A percentile compares a stretch with the other conserved stretches of the same genome.
Conservation (phyloP, 306 rosid genomes). For the Gastrolobium villosum region DNA sequence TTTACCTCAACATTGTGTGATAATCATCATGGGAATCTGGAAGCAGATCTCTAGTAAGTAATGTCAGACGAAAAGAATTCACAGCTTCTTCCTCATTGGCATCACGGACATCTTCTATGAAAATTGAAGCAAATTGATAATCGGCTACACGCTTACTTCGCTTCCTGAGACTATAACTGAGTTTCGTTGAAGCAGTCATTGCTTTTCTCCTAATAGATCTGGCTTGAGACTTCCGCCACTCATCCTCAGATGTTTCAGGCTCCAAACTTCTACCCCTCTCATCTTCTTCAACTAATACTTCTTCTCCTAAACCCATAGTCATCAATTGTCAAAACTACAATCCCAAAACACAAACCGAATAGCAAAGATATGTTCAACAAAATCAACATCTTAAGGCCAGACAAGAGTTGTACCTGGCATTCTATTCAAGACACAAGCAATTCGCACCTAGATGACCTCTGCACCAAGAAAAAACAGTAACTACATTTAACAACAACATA, state of each 20-base stretch:
- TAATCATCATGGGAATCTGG: slow-evolving; percentile 86
- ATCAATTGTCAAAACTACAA: slow-evolving; percentile 16
- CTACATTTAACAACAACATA: slow-evolving; percentile 11
- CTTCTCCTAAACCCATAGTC: slow-evolving; percentile 60
- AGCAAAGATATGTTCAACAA: slow-evolving; percentile 19
- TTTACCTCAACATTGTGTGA: slow-evolving; percentile 90
- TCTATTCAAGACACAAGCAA: slow-evolving; percentile 45
- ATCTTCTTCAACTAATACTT: slow-evolving; percentile 64
- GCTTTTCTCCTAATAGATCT: slow-evolving; percentile 85
- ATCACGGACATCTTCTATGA: slow-evolving; percentile 91
- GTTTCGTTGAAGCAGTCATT: slow-evolving; percentile 69
- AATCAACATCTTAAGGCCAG: slow-evolving; percentile 41
- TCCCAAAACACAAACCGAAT: slow-evolving; percentile 1
- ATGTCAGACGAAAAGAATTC: slow-evolving; percentile 64
- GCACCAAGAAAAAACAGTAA: slow-evolving; percentile 50
- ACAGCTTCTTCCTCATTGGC: slow-evolving; percentile 91
- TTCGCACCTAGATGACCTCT: slow-evolving; percentile 55
- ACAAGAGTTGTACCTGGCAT: slow-evolving; percentile 70
- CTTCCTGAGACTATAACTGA: slow-evolving; percentile 69
- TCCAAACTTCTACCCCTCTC: slow-evolving; percentile 65
- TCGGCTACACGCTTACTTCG: slow-evolving; percentile 76
- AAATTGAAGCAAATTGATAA: slow-evolving; percentile 69
- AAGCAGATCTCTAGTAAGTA: slow-evolving; percentile 74
- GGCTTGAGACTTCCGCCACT: slow-evolving; percentile 74
- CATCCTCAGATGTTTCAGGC: slow-evolving; percentile 83